Evolutionary conservation across 2,329 filamentous ascomycete genomes (phyloP), one percentile per base, ranked within the genome.

Genomic region (Aureobasidium lini): DNA sequence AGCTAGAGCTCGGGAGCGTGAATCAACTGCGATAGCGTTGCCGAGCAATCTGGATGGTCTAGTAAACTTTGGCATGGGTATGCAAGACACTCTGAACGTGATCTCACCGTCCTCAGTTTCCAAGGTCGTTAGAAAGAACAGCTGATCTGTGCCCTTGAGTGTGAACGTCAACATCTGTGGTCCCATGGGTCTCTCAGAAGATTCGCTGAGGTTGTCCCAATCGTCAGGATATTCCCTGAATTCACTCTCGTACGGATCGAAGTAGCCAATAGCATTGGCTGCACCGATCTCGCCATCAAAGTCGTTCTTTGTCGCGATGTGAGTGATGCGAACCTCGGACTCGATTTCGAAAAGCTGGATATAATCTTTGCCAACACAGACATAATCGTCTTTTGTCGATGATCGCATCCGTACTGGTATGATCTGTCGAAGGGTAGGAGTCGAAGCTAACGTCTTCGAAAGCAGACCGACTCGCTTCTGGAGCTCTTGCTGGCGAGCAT

Each of bases 161-260:
- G 89, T 84, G 15, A 97, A 75, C 4, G 94, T 81, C 15, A 97
- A 76, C 28, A 92, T 77, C 68, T 97, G 90, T n/a, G 90, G 88
- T 11, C 92, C 89, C 28, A 39, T 71, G 18, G 59, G 43, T 52
- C 46, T 18, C 36, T 39, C 49, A 7, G 47, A 11, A 34, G 47
- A 43, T 8, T 59, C 16, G 37, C 44, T 13, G 15, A 61, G 59
- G 13, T 62, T 61, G 37, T 65, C 57, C 23, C 65, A 61, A 48
- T 67, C 64, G 32, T 57, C 60, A 68, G 68, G 47, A 67, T 54
- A 11, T 69, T 48, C 60, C 73, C 77, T 48, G 77, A 74, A 48
- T 75, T 71, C 34, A 42, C 68, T 63, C 4, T 62, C 53, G 28
- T 66, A 64, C 56, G 57, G 81, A 74, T 43, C 52, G 37, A 49